These are phyloP conservation scores for Hanseniaspora thailandica DNA, from an alignment of 805 yeast species.

Conservation along the genomic window DNA sequence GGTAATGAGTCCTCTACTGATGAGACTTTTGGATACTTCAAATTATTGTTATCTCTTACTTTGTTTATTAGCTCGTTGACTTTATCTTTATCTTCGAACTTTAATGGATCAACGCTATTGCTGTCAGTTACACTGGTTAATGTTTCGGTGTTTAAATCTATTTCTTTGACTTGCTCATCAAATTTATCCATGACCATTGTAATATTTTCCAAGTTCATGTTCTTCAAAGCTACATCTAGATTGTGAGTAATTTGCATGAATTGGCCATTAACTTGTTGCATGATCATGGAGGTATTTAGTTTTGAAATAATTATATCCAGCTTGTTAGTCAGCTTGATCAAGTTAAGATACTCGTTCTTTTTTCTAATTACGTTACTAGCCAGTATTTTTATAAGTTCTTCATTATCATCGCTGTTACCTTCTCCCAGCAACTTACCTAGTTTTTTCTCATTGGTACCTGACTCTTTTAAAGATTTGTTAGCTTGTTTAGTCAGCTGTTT, in stretches of 20 bases:
- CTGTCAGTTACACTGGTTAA: constrained; percentile 11
- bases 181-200: constrained; percentile 95
- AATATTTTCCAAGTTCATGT: constrained; percentile 88
- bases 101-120: constrained; percentile 10
- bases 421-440: constrained; percentile 51
- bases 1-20: constrained; percentile 95
- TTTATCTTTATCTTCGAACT: constrained; percentile 13
- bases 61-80: constrained; percentile 14
- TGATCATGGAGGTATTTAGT: constrained; percentile 95
- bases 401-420: constrained; percentile 42
- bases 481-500: constrained; percentile 88
- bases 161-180: constrained; percentile 88
- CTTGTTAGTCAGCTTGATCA: constrained; percentile 71
- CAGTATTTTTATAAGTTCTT: constrained; percentile 84
- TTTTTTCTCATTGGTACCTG: constrained; percentile 71
- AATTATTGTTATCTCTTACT: constrained; percentile 11
- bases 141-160: constrained; percentile 66
- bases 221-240: constrained; percentile 90
- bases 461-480: constrained; percentile 80
- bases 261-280: constrained; percentile 87
- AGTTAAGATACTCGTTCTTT: constrained; percentile 69
- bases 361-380: constrained; percentile 95
- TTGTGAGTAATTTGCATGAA: constrained; percentile 90
- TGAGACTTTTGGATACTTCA: constrained; percentile 50
- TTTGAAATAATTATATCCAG: constrained; percentile 93